phyloP scores from a whole-genome alignment of 208 protist species.

The Acanthamoeba quina region DNA sequence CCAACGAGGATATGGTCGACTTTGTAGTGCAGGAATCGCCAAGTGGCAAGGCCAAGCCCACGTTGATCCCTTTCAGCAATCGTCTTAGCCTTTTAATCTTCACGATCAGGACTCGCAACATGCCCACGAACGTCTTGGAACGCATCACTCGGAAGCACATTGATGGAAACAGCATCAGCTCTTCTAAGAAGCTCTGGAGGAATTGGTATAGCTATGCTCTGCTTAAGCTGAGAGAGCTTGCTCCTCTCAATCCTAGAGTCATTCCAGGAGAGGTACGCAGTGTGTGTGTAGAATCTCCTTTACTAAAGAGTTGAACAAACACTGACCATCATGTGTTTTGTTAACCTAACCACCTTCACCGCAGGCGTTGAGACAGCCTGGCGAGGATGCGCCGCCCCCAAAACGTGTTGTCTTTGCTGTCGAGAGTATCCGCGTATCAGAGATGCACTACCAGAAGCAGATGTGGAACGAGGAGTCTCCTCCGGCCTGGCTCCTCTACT shows the following conservation, averaged over 20 bases:
- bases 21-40: too few species aligned
- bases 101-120: too few species aligned
- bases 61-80: too few species aligned
- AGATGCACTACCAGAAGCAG: slow-evolving; percentile 2
- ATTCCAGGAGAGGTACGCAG: not conserved
- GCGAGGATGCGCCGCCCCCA: too few species aligned
- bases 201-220: not conserved
- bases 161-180: not conserved
- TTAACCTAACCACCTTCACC: too few species aligned
- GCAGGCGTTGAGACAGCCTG: too few species aligned
- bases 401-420: not conserved
- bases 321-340: too few species aligned
- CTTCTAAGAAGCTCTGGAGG: not conserved
- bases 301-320: too few species aligned
- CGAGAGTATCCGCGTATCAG: not conserved
- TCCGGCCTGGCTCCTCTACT: not conserved
- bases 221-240: not conserved
- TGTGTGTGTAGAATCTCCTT: not conserved
- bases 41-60: too few species aligned
- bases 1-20: too few species aligned
- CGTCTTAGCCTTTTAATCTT: too few species aligned
- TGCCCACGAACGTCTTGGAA: not conserved
- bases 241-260: not conserved
- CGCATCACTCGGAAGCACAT: not conserved
- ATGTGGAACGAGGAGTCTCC: not conserved